Conservation (phyloP, 2,329 filamentous ascomycete genomes). For the Colletotrichum viniferum region DNA sequence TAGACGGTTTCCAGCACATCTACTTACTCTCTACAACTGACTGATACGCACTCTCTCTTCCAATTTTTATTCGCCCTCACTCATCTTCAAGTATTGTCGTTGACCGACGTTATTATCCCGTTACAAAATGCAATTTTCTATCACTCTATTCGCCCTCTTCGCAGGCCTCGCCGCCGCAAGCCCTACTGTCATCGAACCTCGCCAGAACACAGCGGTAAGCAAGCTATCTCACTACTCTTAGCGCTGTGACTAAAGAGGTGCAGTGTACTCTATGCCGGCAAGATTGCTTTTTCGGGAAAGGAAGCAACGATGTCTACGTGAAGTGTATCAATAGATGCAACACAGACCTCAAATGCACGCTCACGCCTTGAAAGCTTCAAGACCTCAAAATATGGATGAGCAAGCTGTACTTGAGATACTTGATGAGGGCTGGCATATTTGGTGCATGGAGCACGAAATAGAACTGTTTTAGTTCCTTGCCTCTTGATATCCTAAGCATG, state of each 20-base stretch:
- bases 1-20: rapidly evolving
- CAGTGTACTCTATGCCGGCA: neutral
- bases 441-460: neutral
- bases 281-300: neutral
- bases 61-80: neutral
- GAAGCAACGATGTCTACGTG: neutral
- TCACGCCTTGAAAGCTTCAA: neutral
- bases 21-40: neutral
- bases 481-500: neutral
- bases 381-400: neutral
- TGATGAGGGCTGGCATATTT: neutral
- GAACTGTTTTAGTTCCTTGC: neutral
- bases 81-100: neutral
- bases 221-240: rapidly evolving
- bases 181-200: neutral
- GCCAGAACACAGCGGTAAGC: neutral
- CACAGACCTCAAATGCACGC: neutral
- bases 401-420: neutral
- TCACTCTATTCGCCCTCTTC: neutral
- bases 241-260: neutral
- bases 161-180: neutral
- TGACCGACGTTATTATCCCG: neutral
- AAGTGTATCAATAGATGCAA: neutral
- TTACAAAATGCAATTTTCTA: neutral
- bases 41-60: neutral